These are phyloP conservation scores for Mycosphaerella sp. DNA, from an alignment of 2,329 filamentous ascomycete genomes.

Conservation along the genomic window DNA sequence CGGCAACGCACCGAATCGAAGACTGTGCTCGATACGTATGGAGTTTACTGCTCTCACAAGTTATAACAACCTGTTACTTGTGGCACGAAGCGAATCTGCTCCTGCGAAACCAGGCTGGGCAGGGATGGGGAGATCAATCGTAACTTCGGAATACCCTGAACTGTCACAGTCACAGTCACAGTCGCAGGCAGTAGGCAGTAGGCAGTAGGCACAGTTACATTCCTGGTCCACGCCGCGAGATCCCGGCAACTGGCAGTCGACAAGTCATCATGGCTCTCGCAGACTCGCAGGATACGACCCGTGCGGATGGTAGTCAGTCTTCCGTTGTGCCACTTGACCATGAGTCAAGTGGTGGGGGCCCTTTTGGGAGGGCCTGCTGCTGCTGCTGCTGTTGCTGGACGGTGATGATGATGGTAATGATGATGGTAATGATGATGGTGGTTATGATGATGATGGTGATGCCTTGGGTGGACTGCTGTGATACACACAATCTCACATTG, in stretches of 20 bases:
- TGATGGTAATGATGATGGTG: not conserved
- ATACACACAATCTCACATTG: not conserved
- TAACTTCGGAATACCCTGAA: not conserved
- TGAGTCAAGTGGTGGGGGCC: too few relatives aligned
- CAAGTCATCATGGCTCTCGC: conserved; percentile 1
- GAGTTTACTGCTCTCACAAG: too few relatives aligned
- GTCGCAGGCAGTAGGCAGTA: too few relatives aligned
- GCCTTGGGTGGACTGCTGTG: not conserved
- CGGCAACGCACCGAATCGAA: not conserved
- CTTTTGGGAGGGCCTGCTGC: not conserved
- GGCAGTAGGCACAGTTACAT: too few relatives aligned
- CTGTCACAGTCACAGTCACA: not conserved
- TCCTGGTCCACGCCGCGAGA: not conserved
- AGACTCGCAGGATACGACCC: not conserved
- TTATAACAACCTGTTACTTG: not conserved
- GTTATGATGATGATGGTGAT: not conserved
- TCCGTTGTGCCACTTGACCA: not conserved
- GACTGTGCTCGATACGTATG: too few relatives aligned
- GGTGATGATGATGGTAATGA: not conserved
- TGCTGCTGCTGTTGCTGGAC: not conserved
- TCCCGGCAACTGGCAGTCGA: conserved; percentile 7
- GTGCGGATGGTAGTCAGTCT: conserved; percentile 5
- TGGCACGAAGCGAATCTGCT: not conserved
- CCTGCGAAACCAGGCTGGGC: not conserved
- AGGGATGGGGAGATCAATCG: conserved; percentile 4